Percentiles rank a stretch among this genome's conserved stretches.
Conservation (phyloP, 306 rosid genomes). For the Fragaria iinumae region DNA sequence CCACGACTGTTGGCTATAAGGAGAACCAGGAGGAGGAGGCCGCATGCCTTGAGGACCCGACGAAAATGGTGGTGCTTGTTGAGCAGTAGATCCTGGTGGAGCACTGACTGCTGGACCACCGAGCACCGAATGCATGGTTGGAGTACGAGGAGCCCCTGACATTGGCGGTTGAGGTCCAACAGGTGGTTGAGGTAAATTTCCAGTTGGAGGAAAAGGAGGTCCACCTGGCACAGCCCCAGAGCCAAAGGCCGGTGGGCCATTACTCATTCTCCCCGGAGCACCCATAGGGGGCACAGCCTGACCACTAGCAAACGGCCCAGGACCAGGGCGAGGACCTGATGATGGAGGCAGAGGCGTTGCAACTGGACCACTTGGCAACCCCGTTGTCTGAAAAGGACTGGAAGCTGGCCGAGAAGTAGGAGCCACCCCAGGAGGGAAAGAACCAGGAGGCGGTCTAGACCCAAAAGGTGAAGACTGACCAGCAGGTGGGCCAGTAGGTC, state of each 20-base stretch:
- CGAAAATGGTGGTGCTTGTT: slow-evolving; percentile 58
- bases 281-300: slow-evolving; percentile 33
- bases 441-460: slow-evolving; percentile 54
- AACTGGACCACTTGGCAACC: slow-evolving; percentile 39
- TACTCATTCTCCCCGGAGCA: slow-evolving; percentile 54
- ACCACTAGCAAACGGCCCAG: slow-evolving; percentile 39
- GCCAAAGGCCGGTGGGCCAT: slow-evolving; percentile 71
- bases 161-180: slow-evolving; percentile 59
- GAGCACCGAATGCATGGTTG: slow-evolving; percentile 35
- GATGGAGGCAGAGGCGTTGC: slow-evolving; percentile 24
- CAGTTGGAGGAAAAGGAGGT: slow-evolving; percentile 56
- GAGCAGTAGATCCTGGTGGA: slow-evolving; percentile 55
- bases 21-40: slow-evolving; percentile 53
- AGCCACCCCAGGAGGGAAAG: slow-evolving; percentile 34
- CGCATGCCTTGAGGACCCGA: slow-evolving; percentile 48
- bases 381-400: slow-evolving; percentile 37
- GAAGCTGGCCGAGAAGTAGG: slow-evolving; percentile 47
- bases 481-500: slow-evolving; percentile 46
- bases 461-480: slow-evolving; percentile 43
- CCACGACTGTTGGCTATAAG: slow-evolving; percentile 72
- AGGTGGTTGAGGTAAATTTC: slow-evolving; percentile 39
- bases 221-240: slow-evolving; percentile 48
- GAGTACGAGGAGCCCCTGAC: slow-evolving; percentile 24
- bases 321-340: slow-evolving; percentile 48
- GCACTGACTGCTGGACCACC: slow-evolving; percentile 27